Evolutionary conservation across 2,329 filamentous ascomycete species (phyloP).

Genomic region (Fusarium abutilonis): DNA sequence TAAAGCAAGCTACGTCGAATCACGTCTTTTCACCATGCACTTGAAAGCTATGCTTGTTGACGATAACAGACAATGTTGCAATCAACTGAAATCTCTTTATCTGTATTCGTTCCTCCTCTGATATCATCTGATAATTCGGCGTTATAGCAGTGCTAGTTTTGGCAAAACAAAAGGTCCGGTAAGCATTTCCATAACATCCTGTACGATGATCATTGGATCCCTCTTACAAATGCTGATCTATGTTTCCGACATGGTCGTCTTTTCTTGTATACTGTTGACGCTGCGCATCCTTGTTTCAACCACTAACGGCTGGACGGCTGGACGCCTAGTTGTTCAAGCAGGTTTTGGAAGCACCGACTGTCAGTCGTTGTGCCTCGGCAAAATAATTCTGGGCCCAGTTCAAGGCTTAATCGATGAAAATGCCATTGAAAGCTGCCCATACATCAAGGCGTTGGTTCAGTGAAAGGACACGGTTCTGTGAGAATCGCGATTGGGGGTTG

Average conservation of each 20-base stretch:
- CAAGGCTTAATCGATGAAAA: not conserved
- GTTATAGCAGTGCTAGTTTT: not conserved
- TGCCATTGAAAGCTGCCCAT: too few species aligned
- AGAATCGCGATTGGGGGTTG: too few species aligned
- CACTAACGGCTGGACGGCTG: not conserved
- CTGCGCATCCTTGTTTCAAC: not conserved
- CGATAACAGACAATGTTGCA: too few species aligned
- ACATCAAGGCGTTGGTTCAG: too few species aligned
- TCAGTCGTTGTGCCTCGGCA: not conserved
- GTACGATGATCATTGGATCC: not conserved
- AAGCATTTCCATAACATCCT: not conserved
- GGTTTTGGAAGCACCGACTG: not conserved
- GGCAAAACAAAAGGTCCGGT: not conserved
- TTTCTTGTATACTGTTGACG: not conserved
- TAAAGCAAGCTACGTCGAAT: not conserved
- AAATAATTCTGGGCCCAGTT: not conserved
- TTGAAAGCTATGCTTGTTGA: not conserved
- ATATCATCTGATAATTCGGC: too few species aligned
- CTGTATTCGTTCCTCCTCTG: not conserved
- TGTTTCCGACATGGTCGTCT: not conserved
- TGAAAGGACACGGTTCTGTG: too few species aligned
- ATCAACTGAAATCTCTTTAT: too few species aligned
- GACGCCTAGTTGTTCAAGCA: not conserved
- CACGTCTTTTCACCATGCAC: not conserved
- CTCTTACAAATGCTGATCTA: not conserved